Evolutionary conservation across 805 yeast species (phyloP), one percentile per base, ranked within the genome.

Genomic region (Sugiyamaella marilandica): DNA sequence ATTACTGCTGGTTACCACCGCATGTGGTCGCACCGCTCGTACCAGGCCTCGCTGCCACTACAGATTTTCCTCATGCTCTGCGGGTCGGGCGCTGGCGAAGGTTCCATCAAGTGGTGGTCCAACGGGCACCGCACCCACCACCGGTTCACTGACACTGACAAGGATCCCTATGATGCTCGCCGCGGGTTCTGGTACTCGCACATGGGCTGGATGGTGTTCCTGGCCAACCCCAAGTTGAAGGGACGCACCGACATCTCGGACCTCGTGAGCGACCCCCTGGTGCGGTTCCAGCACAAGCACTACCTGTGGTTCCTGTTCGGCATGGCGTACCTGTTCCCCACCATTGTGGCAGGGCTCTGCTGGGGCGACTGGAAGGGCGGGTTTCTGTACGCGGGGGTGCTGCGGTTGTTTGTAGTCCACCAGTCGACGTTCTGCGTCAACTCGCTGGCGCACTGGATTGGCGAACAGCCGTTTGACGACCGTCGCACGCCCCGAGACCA

Each of bases 61-160:
- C 78, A 77, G 52, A 54, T 75, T 34, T 62, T 75, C 29, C 77
- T 84, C 53, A 78, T 83, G n/a, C 62, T 82, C 0, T 73, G 82
- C 43, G 91, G 92, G 5, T 71, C 84, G 14, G 84, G 87, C 59
- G 81, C 84, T 7, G 95, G 90, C 1, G 72, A 88, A 50, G 95
- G 95, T 4, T 77, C 87, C 2, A 80, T 83, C 10, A 76, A 83
- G 62, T 78, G 84, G 79, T 89, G 95, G 95, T 84, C 87, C 19
- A 75, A 84, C 13, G 76, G 87, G 45, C 98, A 91, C 72, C 74
- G 95, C 55, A 90, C 94, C 2, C 97, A 91, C 71, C 97, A 91
- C 69, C 80, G 92, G 54, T 87, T 79, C 67, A 84, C 94, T 41
- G 96, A 91, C 65, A 85, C 95, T 0, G 95, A 87, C 55, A 77